phyloP scores from a whole-genome alignment of 306 rosid species.

The Fragaria nilgerrensis region DNA sequence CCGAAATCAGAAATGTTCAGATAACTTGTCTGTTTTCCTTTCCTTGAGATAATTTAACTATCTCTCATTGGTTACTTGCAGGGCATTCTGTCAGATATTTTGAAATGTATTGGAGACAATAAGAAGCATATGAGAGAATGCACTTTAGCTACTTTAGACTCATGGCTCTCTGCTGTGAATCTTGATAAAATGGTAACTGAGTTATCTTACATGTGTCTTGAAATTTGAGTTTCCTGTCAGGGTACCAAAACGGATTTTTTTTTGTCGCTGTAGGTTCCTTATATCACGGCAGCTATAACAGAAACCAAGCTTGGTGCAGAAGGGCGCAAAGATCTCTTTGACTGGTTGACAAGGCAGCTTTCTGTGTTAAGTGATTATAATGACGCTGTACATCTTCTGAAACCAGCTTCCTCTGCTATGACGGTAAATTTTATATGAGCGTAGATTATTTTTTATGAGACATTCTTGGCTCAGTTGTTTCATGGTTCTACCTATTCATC shows the following conservation, averaged over 20 bases:
- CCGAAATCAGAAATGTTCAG: neutral
- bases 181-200: constrained; percentile 87
- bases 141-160: constrained; percentile 64
- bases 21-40: neutral
- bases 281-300: constrained; percentile 61
- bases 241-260: constrained; percentile 29
- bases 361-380: constrained; percentile 66
- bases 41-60: constrained; percentile 19
- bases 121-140: constrained; percentile 99
- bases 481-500: neutral
- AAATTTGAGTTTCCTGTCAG: constrained; percentile 19
- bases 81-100: constrained; percentile 82
- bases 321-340: constrained; percentile 97
- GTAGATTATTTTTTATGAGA: neutral
- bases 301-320: constrained; percentile 94
- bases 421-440: constrained; percentile 45
- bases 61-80: constrained; percentile 35
- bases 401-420: constrained; percentile 90
- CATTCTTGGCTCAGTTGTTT: neutral
- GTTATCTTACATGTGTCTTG: constrained; percentile 15
- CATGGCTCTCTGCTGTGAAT: constrained; percentile 92
- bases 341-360: constrained; percentile 89
- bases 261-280: constrained; percentile 64
- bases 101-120: constrained; percentile 94
- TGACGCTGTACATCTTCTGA: constrained; percentile 83